A percentile compares a stretch with the other conserved stretches of the same genome.
These are phyloP conservation scores for Asterophora parasitica DNA, from an alignment of 768 basidiomycete species.

Conservation along the genomic window DNA sequence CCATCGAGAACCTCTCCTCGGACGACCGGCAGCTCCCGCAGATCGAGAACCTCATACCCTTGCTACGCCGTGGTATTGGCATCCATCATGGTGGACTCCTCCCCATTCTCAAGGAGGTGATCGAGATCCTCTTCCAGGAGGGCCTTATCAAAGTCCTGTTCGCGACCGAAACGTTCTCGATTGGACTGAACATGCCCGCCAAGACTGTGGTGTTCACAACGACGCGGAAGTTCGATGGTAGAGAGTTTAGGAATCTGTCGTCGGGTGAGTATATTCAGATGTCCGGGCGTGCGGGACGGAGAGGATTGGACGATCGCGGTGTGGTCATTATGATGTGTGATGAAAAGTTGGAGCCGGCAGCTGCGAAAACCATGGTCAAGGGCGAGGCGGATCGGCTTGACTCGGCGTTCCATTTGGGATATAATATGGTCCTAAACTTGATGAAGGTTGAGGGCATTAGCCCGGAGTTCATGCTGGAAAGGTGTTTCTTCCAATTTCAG, in stretches of 20 bases:
- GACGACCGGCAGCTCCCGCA: conserved; percentile 91
- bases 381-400: conserved; percentile 95
- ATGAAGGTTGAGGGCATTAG: conserved; percentile 99
- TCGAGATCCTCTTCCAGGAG: conserved; percentile 98
- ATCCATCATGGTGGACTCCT: conserved; percentile 98
- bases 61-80: conserved; percentile 92
- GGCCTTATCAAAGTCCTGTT: conserved; percentile 97
- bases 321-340: conserved; percentile 99
- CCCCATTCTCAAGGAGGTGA: conserved; percentile 97
- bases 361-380: conserved; percentile 96
- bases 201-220: conserved; percentile 98
- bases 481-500: conserved; percentile 99
- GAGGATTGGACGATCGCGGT: conserved; percentile 96
- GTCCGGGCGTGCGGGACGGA: conserved; percentile 96
- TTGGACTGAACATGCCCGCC: conserved; percentile 98
- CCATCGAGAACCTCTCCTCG: conserved; percentile 80
- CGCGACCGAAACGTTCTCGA: conserved; percentile 98
- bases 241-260: conserved; percentile 88
- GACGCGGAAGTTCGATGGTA: conserved; percentile 94
- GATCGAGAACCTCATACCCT: conserved; percentile 86
- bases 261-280: conserved; percentile 99
- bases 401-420: conserved; percentile 97
- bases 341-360: conserved; percentile 89
- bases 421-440: conserved; percentile 98
- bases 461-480: conserved; percentile 96